A percentile compares a stretch with the other conserved stretches of the same genome.
phyloP scores from a whole-genome alignment of 306 rosid species.

The Trichosanthes cucumerina region DNA sequence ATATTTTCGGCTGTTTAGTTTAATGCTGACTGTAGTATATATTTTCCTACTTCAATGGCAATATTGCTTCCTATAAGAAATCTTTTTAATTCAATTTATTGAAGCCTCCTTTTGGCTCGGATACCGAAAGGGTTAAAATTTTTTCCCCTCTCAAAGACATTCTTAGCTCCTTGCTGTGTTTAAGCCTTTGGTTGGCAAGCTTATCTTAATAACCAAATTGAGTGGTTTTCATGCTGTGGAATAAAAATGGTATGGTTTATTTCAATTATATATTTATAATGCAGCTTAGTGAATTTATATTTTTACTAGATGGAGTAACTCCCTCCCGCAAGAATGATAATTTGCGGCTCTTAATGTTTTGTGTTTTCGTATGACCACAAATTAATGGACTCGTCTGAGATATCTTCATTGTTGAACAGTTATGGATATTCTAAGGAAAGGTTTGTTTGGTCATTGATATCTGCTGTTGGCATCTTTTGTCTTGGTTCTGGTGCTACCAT shows the following conservation, averaged over 20 bases:
- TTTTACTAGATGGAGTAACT: neutral
- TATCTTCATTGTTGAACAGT: conserved; percentile 34
- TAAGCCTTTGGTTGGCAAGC: neutral
- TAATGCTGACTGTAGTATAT: neutral
- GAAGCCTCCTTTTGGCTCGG: neutral
- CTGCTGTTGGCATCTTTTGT: conserved; percentile 97
- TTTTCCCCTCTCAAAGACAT: neutral
- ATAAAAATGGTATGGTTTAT: neutral
- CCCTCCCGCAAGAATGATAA: neutral
- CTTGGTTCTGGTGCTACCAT: conserved; percentile 97
- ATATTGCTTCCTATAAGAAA: neutral
- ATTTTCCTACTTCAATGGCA: neutral
- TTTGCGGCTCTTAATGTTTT: neutral
- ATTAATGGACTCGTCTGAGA: conserved; percentile 7
- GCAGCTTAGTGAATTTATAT: neutral
- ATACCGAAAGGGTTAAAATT: neutral
- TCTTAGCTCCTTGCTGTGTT: neutral
- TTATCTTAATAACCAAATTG: neutral
- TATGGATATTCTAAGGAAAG: conserved; percentile 99
- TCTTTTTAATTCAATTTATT: neutral
- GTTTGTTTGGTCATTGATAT: conserved; percentile 98
- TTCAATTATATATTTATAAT: neutral
- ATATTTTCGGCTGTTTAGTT: neutral
- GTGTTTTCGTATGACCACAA: neutral
- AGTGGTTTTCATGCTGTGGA: neutral